A percentile compares a stretch with the other conserved stretches of the same genome.
These are phyloP conservation scores for Kluyveromyces starmeri DNA, from an alignment of 805 yeast species.

Conservation along the genomic window DNA sequence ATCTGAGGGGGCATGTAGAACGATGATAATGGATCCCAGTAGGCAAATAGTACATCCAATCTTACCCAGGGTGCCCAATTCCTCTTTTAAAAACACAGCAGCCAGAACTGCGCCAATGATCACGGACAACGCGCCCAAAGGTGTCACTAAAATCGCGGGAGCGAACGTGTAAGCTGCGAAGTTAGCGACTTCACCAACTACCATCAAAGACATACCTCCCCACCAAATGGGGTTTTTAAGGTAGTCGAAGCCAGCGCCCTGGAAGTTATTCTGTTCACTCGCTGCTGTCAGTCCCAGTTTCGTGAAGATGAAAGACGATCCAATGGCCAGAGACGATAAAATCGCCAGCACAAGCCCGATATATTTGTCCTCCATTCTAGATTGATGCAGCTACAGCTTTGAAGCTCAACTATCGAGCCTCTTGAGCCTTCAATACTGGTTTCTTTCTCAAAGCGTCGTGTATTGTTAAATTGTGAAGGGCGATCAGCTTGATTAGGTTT, in stretches of 20 bases:
- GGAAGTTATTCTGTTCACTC: constrained; percentile 46
- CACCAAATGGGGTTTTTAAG: constrained; percentile 86
- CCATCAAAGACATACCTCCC: constrained; percentile 88
- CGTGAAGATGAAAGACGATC: constrained; percentile 82
- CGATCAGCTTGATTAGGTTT: too few relatives aligned
- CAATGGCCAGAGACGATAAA: constrained; percentile 81
- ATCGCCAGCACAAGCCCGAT: constrained; percentile 85
- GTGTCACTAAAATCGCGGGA: constrained; percentile 87
- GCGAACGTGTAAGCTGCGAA: constrained; percentile 95
- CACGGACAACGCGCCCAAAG: constrained; percentile 82
- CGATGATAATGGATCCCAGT: constrained; percentile 80
- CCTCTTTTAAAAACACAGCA: constrained; percentile 74
- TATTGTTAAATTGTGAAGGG: too few relatives aligned
- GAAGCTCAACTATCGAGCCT: too few relatives aligned
- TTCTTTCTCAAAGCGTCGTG: too few relatives aligned
- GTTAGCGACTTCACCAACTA: constrained; percentile 83
- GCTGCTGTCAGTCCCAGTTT: constrained; percentile 77
- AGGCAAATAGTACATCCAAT: constrained; percentile 90
- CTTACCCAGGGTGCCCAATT: constrained; percentile 77
- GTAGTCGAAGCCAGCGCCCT: constrained; percentile 70
- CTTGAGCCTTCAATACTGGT: too few relatives aligned
- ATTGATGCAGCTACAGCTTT: too few relatives aligned
- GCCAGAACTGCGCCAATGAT: constrained; percentile 90
- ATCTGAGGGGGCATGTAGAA: constrained; percentile 91
- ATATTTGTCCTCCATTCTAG: constrained; percentile 64